Percentiles rank a stretch among this genome's conserved stretches.
These are phyloP conservation scores for Alnus glutinosa DNA, from an alignment of 306 rosid species.

Conservation along the genomic window DNA sequence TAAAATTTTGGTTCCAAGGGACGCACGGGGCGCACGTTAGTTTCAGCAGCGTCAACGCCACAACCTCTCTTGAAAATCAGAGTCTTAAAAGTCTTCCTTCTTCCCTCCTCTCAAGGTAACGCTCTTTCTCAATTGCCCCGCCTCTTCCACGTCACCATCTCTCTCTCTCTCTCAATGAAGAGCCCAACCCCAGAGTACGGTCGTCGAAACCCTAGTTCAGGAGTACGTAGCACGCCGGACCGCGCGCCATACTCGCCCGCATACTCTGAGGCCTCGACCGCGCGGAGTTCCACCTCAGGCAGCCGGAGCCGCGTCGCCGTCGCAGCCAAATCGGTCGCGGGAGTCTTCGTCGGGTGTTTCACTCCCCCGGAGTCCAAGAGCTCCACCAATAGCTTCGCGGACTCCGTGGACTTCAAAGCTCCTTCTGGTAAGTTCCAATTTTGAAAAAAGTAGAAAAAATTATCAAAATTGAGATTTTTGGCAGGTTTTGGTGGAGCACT, in stretches of 20 bases:
- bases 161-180: conserved; percentile 23
- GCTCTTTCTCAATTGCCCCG: conserved; percentile 23
- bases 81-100: conserved; percentile 22
- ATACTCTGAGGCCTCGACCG: conserved; percentile 38
- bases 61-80: not conserved
- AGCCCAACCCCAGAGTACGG: conserved; percentile 26
- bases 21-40: conserved; percentile 17
- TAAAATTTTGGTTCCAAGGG: not conserved
- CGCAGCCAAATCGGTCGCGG: conserved; percentile 62
- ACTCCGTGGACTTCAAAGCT: conserved; percentile 54
- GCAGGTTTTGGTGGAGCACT: conserved; percentile 13
- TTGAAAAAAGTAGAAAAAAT: not conserved
- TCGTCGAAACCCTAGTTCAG: conserved; percentile 40
- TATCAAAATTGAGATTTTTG: not conserved
- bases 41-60: too few species aligned
- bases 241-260: conserved; percentile 31
- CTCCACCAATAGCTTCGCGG: conserved; percentile 42
- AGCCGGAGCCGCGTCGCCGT: conserved; percentile 36
- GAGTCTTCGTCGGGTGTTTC: conserved; percentile 65
- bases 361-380: conserved; percentile 60
- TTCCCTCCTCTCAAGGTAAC: conserved; percentile 6
- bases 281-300: conserved; percentile 30
- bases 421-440: conserved; percentile 40
- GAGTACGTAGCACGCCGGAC: conserved; percentile 34
- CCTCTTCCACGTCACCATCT: conserved; percentile 23